phyloP scores from a whole-genome alignment of 495 filamentous ascomycete species.

The Beverwykella pulmonaria region DNA sequence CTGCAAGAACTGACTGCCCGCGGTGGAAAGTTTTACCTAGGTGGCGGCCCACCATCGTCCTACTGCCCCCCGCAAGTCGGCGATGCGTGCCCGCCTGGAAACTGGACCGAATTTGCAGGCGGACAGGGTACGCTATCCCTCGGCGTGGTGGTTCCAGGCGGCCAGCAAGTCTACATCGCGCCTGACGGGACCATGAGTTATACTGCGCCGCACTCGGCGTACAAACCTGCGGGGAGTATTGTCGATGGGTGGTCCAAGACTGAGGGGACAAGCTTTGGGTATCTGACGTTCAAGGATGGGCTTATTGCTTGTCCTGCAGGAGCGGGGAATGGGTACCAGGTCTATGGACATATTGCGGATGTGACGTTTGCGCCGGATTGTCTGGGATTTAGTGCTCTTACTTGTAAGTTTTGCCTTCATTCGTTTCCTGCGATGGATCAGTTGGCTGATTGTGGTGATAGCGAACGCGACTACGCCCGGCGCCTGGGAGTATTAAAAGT shows the following conservation, averaged over 20 bases:
- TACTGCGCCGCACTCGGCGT: slow-evolving; percentile 62
- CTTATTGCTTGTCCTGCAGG: slow-evolving; percentile 34
- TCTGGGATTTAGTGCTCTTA: slow-evolving; percentile 34
- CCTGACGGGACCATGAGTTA: slow-evolving; percentile 60
- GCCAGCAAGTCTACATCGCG: slow-evolving; percentile 64
- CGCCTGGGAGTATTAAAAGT: slow-evolving; percentile 39
- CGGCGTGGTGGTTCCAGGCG: slow-evolving; percentile 63
- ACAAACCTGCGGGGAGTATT: slow-evolving; percentile 57
- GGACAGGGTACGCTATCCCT: slow-evolving; percentile 45
- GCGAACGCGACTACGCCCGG: slow-evolving; percentile 28
- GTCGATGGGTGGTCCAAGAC: slow-evolving; percentile 31
- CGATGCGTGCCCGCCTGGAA: slow-evolving; percentile 40
- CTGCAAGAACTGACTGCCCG: slow-evolving; percentile 16
- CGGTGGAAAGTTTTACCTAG: slow-evolving; percentile 32
- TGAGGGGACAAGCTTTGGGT: slow-evolving; percentile 27
- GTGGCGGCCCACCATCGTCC: slow-evolving; percentile 14
- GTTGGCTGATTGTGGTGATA: slow-evolving; percentile 3
- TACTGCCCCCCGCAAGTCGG: slow-evolving; percentile 29
- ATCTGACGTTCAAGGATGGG: slow-evolving; percentile 21
- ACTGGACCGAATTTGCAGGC: slow-evolving; percentile 50
- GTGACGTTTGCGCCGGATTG: slow-evolving; percentile 11
- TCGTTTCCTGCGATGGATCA: neutral
- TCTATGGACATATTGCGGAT: slow-evolving; percentile 29
- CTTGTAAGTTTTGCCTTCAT: slow-evolving; percentile 15
- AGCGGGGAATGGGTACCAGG: slow-evolving; percentile 27